Conservation (phyloP, 805 yeast genomes). For the Myxozyma sirexii region DNA sequence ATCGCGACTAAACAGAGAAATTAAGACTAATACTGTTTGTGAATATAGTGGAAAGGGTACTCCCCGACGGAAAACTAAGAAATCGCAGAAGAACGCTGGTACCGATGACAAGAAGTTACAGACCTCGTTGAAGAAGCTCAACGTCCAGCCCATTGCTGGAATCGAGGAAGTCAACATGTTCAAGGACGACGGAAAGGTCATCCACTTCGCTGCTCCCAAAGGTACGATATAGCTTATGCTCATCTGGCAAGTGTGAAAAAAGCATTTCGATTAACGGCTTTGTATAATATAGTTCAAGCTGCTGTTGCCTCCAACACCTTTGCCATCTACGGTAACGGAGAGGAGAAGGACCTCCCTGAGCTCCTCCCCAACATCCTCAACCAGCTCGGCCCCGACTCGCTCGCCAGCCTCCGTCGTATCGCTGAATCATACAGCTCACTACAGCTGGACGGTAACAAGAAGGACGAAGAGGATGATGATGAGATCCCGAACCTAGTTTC, state of each 20-base stretch:
- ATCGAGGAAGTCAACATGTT: constrained; percentile 97
- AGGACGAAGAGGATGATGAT: constrained; percentile 51
- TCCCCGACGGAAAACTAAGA: constrained; percentile 91
- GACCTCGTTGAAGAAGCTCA: constrained; percentile 83
- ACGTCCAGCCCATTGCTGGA: constrained; percentile 84
- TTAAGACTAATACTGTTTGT: background rate
- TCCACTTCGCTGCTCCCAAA: constrained; percentile 94
- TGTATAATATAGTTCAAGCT: constrained; percentile 66
- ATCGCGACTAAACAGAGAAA: background rate
- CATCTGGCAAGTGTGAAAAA: background rate
- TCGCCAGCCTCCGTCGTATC: constrained; percentile 82
- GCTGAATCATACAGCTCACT: constrained; percentile 78
- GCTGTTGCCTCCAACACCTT: constrained; percentile 88
- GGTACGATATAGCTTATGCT: constrained; percentile 18
- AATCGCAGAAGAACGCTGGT: constrained; percentile 58
- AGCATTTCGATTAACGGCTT: background rate
- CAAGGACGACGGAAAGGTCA: constrained; percentile 92
- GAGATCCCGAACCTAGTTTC: constrained; percentile 67
- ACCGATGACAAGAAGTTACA: constrained; percentile 91
- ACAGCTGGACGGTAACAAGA: constrained; percentile 45
- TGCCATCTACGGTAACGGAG: constrained; percentile 93
- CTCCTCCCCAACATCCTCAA: constrained; percentile 92
- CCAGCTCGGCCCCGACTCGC: constrained; percentile 94
- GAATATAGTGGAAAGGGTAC: constrained; percentile 53
- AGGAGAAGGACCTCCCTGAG: constrained; percentile 88